phyloP scores from a whole-genome alignment of 768 basidiomycete species.

The Tephrocybe sp. region DNA sequence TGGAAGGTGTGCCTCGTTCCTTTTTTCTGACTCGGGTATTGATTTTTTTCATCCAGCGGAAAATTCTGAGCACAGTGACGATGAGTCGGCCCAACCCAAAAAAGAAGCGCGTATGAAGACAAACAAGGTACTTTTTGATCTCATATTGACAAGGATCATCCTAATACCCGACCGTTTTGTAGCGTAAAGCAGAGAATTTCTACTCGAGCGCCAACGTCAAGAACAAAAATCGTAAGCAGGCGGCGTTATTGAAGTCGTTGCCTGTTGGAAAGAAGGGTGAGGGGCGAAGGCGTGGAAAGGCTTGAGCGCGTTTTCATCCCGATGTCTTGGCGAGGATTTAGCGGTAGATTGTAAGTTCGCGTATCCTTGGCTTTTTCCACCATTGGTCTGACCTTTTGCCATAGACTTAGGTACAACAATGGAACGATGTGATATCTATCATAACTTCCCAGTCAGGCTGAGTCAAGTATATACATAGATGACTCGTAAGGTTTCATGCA shows the following conservation, averaged over 20 bases:
- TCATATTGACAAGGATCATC: constrained; percentile 1
- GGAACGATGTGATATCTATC: constrained; percentile 6
- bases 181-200: constrained; percentile 91
- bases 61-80: constrained; percentile 12
- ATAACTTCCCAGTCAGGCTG: background rate
- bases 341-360: constrained; percentile 12
- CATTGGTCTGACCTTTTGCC: background rate
- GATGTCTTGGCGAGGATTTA: constrained; percentile 10
- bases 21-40: constrained; percentile 13
- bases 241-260: constrained; percentile 57
- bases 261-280: constrained; percentile 50
- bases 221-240: constrained; percentile 76
- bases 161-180: constrained; percentile 11
- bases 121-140: constrained; percentile 63
- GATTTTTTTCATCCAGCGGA: constrained; percentile 7
- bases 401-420: background rate
- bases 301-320: background rate
- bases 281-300: constrained; percentile 36
- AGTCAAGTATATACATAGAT: too few species aligned
- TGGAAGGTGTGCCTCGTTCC: constrained; percentile 26
- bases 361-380: background rate
- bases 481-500: background rate
- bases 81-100: constrained; percentile 15
- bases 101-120: constrained; percentile 90
- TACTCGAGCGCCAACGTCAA: constrained; percentile 84